A percentile compares a stretch with the other conserved stretches of the same genome.
Evolutionary conservation across 768 basidiomycete genomes (phyloP).

Genomic region (Lyophyllum shimeji): DNA sequence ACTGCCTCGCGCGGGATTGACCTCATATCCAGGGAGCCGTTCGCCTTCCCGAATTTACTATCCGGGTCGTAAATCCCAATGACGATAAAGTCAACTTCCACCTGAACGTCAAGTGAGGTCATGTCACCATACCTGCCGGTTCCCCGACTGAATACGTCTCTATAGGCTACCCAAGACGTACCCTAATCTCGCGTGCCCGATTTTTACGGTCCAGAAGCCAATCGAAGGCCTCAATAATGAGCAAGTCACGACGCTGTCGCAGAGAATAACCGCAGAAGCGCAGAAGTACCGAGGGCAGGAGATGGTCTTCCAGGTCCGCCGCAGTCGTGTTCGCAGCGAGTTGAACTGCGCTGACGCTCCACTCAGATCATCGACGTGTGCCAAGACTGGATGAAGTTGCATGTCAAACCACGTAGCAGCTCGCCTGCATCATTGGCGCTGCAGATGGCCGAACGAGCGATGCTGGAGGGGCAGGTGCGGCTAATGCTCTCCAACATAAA

Average conservation of each 20-base stretch:
- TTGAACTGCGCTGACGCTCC: not conserved
- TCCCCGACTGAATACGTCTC: not conserved
- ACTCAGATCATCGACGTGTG: slow-evolving; percentile 61
- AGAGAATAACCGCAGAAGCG: slow-evolving; percentile 63
- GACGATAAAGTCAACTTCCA: slow-evolving; percentile 59
- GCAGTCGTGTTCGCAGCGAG: not conserved
- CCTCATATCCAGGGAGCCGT: slow-evolving; percentile 52
- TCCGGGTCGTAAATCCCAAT: slow-evolving; percentile 69
- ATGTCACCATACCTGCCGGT: not conserved
- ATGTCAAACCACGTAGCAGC: slow-evolving; percentile 58
- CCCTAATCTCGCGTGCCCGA: slow-evolving; percentile 67
- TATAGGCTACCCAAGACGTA: slow-evolving; percentile 80
- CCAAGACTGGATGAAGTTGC: slow-evolving; percentile 68
- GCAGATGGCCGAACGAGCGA: slow-evolving; percentile 75
- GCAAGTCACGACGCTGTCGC: slow-evolving; percentile 56
- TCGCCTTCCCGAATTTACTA: slow-evolving; percentile 73
- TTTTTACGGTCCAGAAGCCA: slow-evolving; percentile 68
- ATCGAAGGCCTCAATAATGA: slow-evolving; percentile 56
- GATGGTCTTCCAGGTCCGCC: slow-evolving; percentile 74
- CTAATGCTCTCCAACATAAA: not conserved
- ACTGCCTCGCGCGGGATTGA: slow-evolving; percentile 4
- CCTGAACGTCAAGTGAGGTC: slow-evolving; percentile 67
- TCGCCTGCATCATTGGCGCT: slow-evolving; percentile 69
- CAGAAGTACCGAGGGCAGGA: slow-evolving; percentile 66
- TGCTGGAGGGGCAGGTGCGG: slow-evolving; percentile 65